Evolutionary conservation across 257 asterid genomes (phyloP), one percentile per base, ranked within the genome.

Genomic region (Anisodus acutangulus): DNA sequence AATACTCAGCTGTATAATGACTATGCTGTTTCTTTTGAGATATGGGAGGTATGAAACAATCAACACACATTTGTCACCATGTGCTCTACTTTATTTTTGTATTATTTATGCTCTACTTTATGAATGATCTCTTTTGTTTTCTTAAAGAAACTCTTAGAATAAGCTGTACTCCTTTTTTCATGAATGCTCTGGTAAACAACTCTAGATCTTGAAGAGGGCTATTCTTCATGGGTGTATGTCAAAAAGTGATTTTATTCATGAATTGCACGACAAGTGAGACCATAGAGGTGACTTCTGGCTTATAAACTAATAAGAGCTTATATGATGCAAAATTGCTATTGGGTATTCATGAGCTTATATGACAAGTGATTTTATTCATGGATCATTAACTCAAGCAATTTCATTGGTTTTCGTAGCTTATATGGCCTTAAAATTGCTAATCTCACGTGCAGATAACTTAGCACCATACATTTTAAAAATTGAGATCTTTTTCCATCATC

Each of bases 1-100:
- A 93, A 94, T 86, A 94, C 99, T 85, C 95, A 95, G 67, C 89
- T 95, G 47, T 95, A 95, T 85, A 95, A 94, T 87, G 99, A 95
- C 63, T 94, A 91, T 91, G 99, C 98, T 54, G 97, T 91, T 86
- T 95, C 97, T 35, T 93, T 91, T 67, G 98, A 95, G 81, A 93
- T 94, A 80, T 94, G 98, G 97, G 99, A 95, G 99, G 99, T 95
- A 83, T 35, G 92, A 85, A 69, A 84, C 22, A 58, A 58, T 58
- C n/a, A 19, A 58, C 63, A 58, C 63, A n/a, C 63, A 58, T 58
- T 16, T 58, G 63, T 58, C 35, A 31, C 35, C 35, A 1, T 31
- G 35, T 31, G 35, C 35, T 31, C 35, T 31, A 31, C 35, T 31
- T 31, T 31, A 31, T 31, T 31, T 31, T 31, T 1, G 1, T 31